Conservation (phyloP, 108 stramenopile genomes). For the Asterionellopsis glacialis region DNA sequence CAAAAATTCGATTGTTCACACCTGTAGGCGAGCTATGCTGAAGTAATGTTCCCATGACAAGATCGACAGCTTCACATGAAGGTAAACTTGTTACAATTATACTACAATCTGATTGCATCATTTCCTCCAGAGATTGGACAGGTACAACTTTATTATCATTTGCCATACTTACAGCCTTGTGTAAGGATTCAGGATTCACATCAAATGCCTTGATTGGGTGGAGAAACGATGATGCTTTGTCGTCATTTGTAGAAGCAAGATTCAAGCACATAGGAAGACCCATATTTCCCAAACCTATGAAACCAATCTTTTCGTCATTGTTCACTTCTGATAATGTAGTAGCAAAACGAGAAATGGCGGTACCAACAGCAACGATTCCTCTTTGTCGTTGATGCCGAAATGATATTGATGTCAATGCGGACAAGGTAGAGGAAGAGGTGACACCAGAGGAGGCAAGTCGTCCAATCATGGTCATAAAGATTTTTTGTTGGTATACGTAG, state of each 20-base stretch:
- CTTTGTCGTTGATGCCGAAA: no score
- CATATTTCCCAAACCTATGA: slow-evolving; percentile 94
- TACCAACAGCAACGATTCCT: no score
- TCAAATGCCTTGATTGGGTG: slow-evolving; percentile 35
- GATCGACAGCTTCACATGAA: slow-evolving; percentile 29
- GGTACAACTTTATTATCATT: slow-evolving; percentile 4
- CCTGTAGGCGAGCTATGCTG: slow-evolving; percentile 3
- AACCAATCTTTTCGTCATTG: slow-evolving; percentile 44
- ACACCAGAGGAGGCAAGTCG: no score
- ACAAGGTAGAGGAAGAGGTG: no score
- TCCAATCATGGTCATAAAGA: no score
- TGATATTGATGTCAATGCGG: no score
- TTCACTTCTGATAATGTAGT: no score
- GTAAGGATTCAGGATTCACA: slow-evolving; percentile 3
- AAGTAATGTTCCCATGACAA: slow-evolving; percentile 26
- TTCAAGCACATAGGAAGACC: slow-evolving; percentile 84
- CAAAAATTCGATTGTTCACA: slow-evolving; percentile 19
- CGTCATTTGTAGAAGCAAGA: slow-evolving; percentile 24
- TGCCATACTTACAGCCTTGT: slow-evolving; percentile 11
- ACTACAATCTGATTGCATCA: slow-evolving; percentile 12
- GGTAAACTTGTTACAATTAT: slow-evolving; percentile 82
- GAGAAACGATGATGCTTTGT: slow-evolving; percentile 3
- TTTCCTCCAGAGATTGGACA: slow-evolving; percentile 22
- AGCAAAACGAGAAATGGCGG: no score
- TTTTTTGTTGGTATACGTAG: no score